Conservation (phyloP, 1,284 basidiomycete genomes). For the Moniliophthora roreri region DNA sequence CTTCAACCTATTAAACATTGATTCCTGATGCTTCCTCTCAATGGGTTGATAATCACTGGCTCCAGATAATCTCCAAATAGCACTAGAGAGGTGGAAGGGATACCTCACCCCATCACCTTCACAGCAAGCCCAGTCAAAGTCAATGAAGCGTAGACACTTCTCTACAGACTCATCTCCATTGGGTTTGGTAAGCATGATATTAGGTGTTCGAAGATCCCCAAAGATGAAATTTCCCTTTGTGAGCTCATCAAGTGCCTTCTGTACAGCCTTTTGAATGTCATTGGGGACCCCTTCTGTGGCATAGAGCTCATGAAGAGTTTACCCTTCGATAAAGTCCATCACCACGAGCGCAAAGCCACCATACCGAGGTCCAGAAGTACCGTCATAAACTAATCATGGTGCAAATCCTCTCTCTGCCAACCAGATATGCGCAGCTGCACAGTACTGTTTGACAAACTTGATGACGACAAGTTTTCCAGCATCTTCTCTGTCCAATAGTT, state of each 20-base stretch:
- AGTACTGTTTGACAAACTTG: background rate
- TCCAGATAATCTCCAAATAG: too few relatives aligned
- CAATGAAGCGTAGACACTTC: too few relatives aligned
- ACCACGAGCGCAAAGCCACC: background rate
- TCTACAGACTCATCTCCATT: too few relatives aligned
- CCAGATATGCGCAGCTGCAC: background rate
- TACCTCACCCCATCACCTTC: too few relatives aligned
- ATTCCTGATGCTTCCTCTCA: too few relatives aligned
- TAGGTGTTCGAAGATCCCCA: too few relatives aligned
- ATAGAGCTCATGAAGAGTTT: background rate
- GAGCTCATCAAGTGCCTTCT: background rate
- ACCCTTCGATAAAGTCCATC: constrained; percentile 1
- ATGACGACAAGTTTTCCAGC: background rate
- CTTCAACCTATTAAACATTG: too few relatives aligned
- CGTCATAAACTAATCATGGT: background rate
- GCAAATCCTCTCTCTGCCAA: background rate
- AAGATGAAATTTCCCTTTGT: background rate
- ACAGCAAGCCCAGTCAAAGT: too few relatives aligned
- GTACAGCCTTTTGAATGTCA: background rate
- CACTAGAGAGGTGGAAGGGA: too few relatives aligned
- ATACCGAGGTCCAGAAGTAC: background rate
- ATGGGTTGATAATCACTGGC: too few relatives aligned
- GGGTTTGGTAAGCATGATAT: too few relatives aligned
- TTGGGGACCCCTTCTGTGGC: background rate
- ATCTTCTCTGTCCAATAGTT: too few relatives aligned